Evolutionary conservation across 1,139 yeast genomes (phyloP), one percentile per base, ranked within the genome.

Genomic region (Hansenula anomala): DNA sequence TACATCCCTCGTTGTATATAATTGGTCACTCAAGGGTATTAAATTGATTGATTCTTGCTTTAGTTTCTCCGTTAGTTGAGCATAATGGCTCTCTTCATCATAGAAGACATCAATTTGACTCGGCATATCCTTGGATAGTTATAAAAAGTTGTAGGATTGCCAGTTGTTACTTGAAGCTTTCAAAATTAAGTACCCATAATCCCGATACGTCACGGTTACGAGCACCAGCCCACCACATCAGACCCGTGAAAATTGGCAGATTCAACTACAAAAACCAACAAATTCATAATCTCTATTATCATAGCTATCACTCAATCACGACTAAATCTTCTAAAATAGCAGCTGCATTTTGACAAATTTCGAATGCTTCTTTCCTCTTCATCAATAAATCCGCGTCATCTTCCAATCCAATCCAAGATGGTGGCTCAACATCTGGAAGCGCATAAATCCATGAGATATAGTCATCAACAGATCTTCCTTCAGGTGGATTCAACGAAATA

Each of bases 341-440:
- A 5, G 9, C 15, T 13, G 43, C 39, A 8, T n/a, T 25, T 8
- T 36, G 17, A 1, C 44, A 36, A 24, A 45, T 33, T 5, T 32
- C 37, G 9, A 6, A 8, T 16, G 40, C 38, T 17, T 40, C 41
- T 23, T 32, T 20, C 9, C n/a, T 34, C 34, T 40, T 42, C 12
- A 45, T 33, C 17, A 34, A 15, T 4, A 28, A 26, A 28, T 71
- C 75, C 2, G 72, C 76, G 31, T 69, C 63, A 4, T 59, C 66
- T 2, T 68, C 66, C 30, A 85, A 60, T 0, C 80, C 84, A 15
- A 83, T 58, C 92, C 94, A 85, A 2, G 65, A 57, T 24, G 82
- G 66, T 1, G 88, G 81, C 31, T 75, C 74, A 12, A 66, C 50
- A n/a, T 69, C 76, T 0, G 92, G 92, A 38, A 85, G 56, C 0